A percentile compares a stretch with the other conserved stretches of the same genome.
phyloP scores from a whole-genome alignment of 257 asterid species.

The Scutellaria barbata region DNA sequence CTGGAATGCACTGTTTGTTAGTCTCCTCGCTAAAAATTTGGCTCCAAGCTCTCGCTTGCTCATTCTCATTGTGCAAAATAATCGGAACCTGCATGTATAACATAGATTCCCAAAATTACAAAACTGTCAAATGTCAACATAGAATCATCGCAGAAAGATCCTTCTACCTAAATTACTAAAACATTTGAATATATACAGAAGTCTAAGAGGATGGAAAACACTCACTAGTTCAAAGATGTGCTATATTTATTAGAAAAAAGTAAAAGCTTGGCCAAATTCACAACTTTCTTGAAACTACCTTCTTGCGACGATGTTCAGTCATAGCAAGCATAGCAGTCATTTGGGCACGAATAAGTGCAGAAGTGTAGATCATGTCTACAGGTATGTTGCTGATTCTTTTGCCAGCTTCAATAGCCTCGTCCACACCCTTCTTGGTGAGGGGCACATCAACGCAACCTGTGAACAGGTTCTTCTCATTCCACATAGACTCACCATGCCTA shows the following conservation, averaged over 20 bases:
- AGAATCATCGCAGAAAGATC: conserved; percentile 2
- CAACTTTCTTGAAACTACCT: conserved; percentile 48
- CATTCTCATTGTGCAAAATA: conserved; percentile 81
- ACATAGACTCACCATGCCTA: conserved; percentile 98
- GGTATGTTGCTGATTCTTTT: conserved; percentile 95
- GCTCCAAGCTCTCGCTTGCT: conserved; percentile 86
- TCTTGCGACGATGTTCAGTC: conserved; percentile 98
- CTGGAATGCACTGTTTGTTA: conserved; percentile 86
- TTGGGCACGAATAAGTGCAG: conserved; percentile 92
- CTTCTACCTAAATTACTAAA: background rate
- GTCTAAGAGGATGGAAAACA: background rate
- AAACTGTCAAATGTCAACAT: background rate
- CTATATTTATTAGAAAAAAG: background rate
- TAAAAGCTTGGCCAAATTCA: background rate
- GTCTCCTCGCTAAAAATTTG: conserved; percentile 91
- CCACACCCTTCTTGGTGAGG: conserved; percentile 86
- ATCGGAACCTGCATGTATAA: conserved; percentile 74
- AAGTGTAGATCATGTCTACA: conserved; percentile 86
- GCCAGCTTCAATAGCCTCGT: conserved; percentile 97
- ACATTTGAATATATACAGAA: background rate
- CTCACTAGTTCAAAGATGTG: background rate
- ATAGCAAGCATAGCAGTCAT: conserved; percentile 99
- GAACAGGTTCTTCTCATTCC: conserved; percentile 99
- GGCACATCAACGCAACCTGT: conserved; percentile 99
- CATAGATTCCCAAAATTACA: conserved; percentile 12